Conservation (phyloP, 108 stramenopile species). For the Nannochloropsis salina region DNA sequence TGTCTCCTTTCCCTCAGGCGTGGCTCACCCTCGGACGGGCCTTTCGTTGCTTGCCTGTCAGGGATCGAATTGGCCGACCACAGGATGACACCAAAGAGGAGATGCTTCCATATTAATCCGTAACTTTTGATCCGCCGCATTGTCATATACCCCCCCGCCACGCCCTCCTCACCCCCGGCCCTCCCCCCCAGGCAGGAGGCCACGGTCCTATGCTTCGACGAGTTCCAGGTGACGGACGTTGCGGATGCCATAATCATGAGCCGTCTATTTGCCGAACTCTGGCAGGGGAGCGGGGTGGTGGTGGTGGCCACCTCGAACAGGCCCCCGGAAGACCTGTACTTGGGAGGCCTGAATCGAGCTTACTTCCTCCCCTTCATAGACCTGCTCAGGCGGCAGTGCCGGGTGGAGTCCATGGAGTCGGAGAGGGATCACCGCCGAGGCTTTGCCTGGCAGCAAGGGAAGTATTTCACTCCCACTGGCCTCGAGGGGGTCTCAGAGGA, state of each 20-base stretch:
- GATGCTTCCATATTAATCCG: too few species aligned
- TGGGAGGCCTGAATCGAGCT: slow-evolving; percentile 75
- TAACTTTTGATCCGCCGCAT: too few species aligned
- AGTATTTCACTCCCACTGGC: not conserved
- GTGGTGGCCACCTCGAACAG: slow-evolving; percentile 89
- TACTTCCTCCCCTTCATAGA: slow-evolving; percentile 85
- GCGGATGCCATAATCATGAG: slow-evolving; percentile 85
- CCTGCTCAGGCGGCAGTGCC: slow-evolving; percentile 65
- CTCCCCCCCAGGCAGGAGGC: slow-evolving; percentile 47
- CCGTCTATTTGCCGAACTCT: slow-evolving; percentile 67
- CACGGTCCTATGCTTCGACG: slow-evolving; percentile 83
- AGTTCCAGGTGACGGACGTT: slow-evolving; percentile 94
- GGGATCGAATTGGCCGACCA: not conserved
- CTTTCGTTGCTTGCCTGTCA: too few species aligned
- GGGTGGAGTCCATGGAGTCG: slow-evolving; percentile 61
- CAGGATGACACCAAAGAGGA: not conserved
- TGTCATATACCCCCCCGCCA: not conserved
- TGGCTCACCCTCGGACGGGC: too few species aligned
- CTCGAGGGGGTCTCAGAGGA: not conserved
- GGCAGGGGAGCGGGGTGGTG: slow-evolving; percentile 60
- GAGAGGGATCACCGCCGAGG: slow-evolving; percentile 21
- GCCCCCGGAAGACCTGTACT: slow-evolving; percentile 73
- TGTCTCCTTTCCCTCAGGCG: too few species aligned
- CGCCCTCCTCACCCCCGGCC: slow-evolving; percentile 32
- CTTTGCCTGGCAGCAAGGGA: not conserved